Base-by-base conservation (phyloP, 768 basidiomycete genomes). In the Trametes cingulata region DNA sequence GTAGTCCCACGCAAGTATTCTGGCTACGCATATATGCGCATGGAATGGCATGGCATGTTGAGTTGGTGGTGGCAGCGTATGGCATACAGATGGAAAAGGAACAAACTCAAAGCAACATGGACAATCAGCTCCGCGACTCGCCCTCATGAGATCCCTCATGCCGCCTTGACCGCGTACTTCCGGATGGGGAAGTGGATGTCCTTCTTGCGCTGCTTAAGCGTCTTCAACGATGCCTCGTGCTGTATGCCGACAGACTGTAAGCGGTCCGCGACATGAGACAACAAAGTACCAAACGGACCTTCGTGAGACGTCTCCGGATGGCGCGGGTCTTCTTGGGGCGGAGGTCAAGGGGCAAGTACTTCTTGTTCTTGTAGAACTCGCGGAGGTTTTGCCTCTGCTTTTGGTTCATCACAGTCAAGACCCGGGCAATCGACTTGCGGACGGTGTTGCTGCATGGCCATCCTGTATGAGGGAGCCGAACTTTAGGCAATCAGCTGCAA, bases 341-440 rank as follows among this genome's bases (percentile, higher is more conserved):
- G 73, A 99, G 90, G 82, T 99, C 97, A 67, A 98, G 93, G 64
- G 97, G 97, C 66, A 92, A 80, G 80, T 91, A 92, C 74, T 93
- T 95, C 87, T 96, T 96, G 76, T 82, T 79, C 85, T 96, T 96
- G 91, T 98, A 98, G 82, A 87, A 94, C 76, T 98, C 95, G 56
- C 93, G 92, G 67, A 97, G 86, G 79, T 95, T 94, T 81, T 94
- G 90, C 68, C 96, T 92, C 68, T 89, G 87, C 80, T 99, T 99
- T 76, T 93, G 91, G 89, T 97, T 98, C 83, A 90, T 96, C 70
- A 98, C 95, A 43, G 97, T 99, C 79, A 98, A 76, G 67, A 98
- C 95, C 56, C 97, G 93, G 65, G 97, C 97, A 73, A 99, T 93
- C 66, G 93, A 95, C 81, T 98, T 98, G 83, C 97, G 95, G 76